phyloP scores from a whole-genome alignment of 2,329 filamentous ascomycete genomes.

The Colletotrichum australisinense region DNA sequence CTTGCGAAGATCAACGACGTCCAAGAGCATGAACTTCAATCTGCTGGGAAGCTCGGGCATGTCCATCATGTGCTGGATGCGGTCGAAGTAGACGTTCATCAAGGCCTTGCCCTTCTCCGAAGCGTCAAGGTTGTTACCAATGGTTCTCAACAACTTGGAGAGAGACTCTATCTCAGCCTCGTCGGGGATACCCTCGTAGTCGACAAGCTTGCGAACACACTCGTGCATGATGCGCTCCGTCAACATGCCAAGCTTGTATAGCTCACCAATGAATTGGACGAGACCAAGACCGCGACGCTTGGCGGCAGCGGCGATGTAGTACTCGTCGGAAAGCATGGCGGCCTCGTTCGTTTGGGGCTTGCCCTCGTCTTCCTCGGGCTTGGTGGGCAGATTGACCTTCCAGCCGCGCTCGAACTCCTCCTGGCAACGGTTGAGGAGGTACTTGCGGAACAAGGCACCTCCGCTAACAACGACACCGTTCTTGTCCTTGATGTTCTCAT shows the following conservation, averaged over 20 bases:
- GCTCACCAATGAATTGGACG: conserved; percentile 98
- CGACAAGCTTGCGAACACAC: conserved; percentile 96
- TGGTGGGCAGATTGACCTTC: conserved; percentile 85
- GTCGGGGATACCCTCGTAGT: conserved; percentile 92
- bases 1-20: conserved; percentile 86
- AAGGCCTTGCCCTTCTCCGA: conserved; percentile 85
- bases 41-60: conserved; percentile 86
- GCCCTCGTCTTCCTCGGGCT: conserved; percentile 70
- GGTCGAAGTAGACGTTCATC: conserved; percentile 94
- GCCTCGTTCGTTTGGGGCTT: conserved; percentile 72
- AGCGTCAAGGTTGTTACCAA: conserved; percentile 86
- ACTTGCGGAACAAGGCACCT: conserved; percentile 96
- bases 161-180: conserved; percentile 97
- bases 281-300: conserved; percentile 98
- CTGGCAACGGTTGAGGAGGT: conserved; percentile 97
- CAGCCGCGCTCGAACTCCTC: conserved; percentile 99
- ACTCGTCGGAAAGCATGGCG: conserved; percentile 92
- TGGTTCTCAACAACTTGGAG: conserved; percentile 90
- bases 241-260: conserved; percentile 98
- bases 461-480: conserved; percentile 88
- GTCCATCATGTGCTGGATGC: conserved; percentile 85
- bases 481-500: conserved; percentile 95
- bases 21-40: conserved; percentile 96
- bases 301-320: conserved; percentile 92
- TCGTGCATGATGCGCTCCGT: conserved; percentile 99